These are phyloP conservation scores for Cucurbita argyrosperma DNA, from an alignment of 306 rosid genomes.

Conservation along the genomic window DNA sequence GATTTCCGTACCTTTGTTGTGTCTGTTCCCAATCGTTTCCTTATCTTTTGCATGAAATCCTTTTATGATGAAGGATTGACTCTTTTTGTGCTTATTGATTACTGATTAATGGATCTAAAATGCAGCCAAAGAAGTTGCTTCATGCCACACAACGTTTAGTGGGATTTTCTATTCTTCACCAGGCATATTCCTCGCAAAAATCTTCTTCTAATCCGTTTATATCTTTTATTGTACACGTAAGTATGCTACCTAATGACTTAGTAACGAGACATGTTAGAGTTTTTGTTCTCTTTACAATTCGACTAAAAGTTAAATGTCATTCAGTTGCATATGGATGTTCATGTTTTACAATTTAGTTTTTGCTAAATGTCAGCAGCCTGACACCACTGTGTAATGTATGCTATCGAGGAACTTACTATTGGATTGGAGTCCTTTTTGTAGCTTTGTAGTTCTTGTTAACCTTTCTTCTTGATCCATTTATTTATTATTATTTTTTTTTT, in stretches of 20 bases:
- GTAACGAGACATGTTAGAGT: not conserved
- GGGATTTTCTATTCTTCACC: slow-evolving; percentile 58
- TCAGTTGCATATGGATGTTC: not conserved
- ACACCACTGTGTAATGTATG: not conserved
- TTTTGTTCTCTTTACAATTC: not conserved
- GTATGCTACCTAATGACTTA: slow-evolving; percentile 8
- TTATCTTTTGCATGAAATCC: not conserved
- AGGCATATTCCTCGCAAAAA: slow-evolving; percentile 59
- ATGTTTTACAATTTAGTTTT: not conserved
- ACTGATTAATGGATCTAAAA: not conserved
- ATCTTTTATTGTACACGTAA: slow-evolving; percentile 44
- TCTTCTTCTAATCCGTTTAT: slow-evolving; percentile 67
- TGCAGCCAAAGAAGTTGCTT: slow-evolving; percentile 36
- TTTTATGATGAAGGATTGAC: not conserved
- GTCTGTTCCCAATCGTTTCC: not conserved
- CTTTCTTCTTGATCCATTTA: not conserved
- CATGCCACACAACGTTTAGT: slow-evolving; percentile 43
- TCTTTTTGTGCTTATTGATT: not conserved
- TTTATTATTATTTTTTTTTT: not conserved
- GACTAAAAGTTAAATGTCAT: not conserved
- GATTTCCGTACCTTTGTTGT: not conserved
- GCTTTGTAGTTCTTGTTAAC: not conserved
- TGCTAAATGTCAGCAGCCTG: not conserved
- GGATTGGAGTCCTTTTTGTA: not conserved
- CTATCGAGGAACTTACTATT: not conserved